Evolutionary conservation across 2,329 filamentous ascomycete species (phyloP).

Genomic region (Aureobasidium sp.): DNA sequence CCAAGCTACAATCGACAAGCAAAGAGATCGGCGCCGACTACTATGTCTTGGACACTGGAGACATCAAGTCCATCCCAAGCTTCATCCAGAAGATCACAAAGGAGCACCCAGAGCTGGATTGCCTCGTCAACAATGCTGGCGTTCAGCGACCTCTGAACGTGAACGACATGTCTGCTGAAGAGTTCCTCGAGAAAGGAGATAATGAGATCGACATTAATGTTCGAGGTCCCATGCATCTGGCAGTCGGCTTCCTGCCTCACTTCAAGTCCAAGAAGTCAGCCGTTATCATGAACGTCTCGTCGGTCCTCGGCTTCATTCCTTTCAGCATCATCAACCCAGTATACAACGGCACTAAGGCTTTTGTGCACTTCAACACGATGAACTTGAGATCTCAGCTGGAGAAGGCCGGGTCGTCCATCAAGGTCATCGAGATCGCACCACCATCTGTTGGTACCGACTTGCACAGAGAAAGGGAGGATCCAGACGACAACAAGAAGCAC

Average conservation of each 20-base stretch:
- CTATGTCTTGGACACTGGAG: conserved; percentile 48
- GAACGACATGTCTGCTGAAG: conserved; percentile 28
- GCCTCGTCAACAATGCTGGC: conserved; percentile 54
- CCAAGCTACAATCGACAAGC: conserved; percentile 42
- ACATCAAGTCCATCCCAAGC: conserved; percentile 35
- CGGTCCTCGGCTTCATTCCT: conserved; percentile 48
- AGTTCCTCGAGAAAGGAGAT: conserved; percentile 47
- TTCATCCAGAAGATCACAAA: conserved; percentile 42
- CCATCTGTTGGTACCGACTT: conserved; percentile 40
- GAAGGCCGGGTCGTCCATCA: conserved; percentile 34
- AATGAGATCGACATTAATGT: conserved; percentile 55
- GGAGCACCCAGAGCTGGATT: conserved; percentile 51
- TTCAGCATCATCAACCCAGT: conserved; percentile 50
- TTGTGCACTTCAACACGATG: conserved; percentile 52
- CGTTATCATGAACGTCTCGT: conserved; percentile 50
- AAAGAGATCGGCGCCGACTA: conserved; percentile 43
- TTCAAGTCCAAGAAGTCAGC: conserved; percentile 39
- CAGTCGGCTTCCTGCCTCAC: conserved; percentile 44
- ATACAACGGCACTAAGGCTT: conserved; percentile 55
- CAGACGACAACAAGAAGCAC: conserved; percentile 54
- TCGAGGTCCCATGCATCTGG: conserved; percentile 51
- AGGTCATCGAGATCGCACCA: conserved; percentile 47
- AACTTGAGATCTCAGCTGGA: conserved; percentile 47
- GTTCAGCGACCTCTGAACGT: conserved; percentile 46
- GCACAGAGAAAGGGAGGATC: conserved; percentile 49